Evolutionary conservation across 176 grass and related monocot genomes (phyloP).

Genomic region (Triticum turgidum): DNA sequence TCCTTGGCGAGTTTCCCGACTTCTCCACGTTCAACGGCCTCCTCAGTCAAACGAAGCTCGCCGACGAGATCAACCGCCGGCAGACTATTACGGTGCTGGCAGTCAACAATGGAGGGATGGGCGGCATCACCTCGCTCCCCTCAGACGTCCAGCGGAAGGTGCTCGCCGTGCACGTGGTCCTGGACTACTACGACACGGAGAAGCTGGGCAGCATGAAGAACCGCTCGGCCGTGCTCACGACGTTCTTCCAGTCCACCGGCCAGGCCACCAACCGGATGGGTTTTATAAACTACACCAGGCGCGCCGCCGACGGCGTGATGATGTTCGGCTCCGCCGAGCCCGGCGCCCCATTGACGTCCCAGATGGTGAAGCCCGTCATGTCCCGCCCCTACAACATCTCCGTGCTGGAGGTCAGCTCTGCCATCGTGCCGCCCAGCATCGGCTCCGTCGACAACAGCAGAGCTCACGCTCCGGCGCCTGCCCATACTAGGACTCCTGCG

Average conservation of each 20-base stretch:
- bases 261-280: slow-evolving; percentile 53
- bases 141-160: slow-evolving; percentile 43
- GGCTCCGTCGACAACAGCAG: background rate
- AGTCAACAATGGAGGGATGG: slow-evolving; percentile 46
- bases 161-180: slow-evolving; percentile 64
- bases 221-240: slow-evolving; percentile 50
- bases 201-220: slow-evolving; percentile 52
- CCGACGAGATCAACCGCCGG: slow-evolving; percentile 62
- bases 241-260: slow-evolving; percentile 52
- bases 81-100: slow-evolving; percentile 74
- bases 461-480: background rate
- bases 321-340: slow-evolving; percentile 63
- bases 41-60: slow-evolving; percentile 53
- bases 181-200: slow-evolving; percentile 73
- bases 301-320: slow-evolving; percentile 39
- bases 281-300: slow-evolving; percentile 65
- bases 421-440: slow-evolving; percentile 62
- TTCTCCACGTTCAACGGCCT: slow-evolving; percentile 56
- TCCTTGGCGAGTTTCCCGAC: slow-evolving; percentile 42
- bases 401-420: slow-evolving; percentile 55
- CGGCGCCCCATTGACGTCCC: slow-evolving; percentile 36
- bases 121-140: slow-evolving; percentile 40
- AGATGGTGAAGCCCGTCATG: slow-evolving; percentile 45
- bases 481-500: background rate
- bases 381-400: slow-evolving; percentile 72